Conservation (phyloP, 441 rosid species). For the Adansonia grandidieri region DNA sequence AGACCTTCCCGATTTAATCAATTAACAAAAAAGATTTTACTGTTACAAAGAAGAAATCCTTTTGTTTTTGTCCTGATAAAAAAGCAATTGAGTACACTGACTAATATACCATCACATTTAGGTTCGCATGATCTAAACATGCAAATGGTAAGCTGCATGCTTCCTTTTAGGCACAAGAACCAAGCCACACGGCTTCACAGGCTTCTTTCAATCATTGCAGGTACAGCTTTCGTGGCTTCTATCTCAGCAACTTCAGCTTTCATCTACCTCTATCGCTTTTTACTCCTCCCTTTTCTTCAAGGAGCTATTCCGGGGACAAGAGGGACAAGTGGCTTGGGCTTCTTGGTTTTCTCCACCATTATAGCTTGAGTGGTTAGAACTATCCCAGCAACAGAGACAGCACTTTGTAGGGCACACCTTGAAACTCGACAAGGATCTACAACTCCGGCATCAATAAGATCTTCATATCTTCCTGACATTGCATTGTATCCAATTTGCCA, state of each 20-base stretch:
- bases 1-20: background rate
- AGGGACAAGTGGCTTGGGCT: slow-evolving; percentile 59
- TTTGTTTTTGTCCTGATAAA: too few relatives aligned
- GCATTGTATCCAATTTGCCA: slow-evolving; percentile 84
- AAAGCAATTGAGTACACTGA: background rate
- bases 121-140: background rate
- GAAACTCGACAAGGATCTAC: slow-evolving; percentile 78
- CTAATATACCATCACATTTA: background rate
- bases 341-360: slow-evolving; percentile 63
- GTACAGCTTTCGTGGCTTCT: background rate
- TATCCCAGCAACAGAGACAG: slow-evolving; percentile 77
- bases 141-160: background rate
- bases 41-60: background rate
- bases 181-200: background rate
- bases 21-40: background rate
- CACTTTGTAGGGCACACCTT: slow-evolving; percentile 79
- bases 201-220: background rate
- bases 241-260: background rate
- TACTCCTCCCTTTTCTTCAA: background rate
- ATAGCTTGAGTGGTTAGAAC: slow-evolving; percentile 84
- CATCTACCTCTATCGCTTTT: background rate
- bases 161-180: background rate
- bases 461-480: slow-evolving; percentile 66
- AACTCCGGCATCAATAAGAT: slow-evolving; percentile 68
- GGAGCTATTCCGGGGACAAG: slow-evolving; percentile 68